These are phyloP conservation scores for Elsinoe perseae DNA, from an alignment of 2,329 filamentous ascomycete genomes.

Conservation along the genomic window DNA sequence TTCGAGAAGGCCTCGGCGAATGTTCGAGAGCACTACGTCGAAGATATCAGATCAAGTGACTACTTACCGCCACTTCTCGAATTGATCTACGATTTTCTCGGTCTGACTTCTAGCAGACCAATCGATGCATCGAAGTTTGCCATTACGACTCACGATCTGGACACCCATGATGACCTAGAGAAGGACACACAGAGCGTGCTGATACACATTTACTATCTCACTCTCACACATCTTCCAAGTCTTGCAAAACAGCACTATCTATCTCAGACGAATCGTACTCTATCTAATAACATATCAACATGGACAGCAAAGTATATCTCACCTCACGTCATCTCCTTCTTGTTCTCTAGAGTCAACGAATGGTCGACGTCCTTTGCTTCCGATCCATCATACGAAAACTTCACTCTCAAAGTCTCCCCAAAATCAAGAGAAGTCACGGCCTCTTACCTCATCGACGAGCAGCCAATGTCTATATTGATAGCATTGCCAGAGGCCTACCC, in stretches of 20 bases:
- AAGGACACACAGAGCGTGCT: constrained; percentile 75
- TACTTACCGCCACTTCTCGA: constrained; percentile 63
- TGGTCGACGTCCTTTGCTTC: constrained; percentile 49
- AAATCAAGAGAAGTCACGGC: constrained; percentile 70
- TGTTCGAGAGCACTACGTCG: constrained; percentile 71
- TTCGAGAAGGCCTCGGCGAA: constrained; percentile 59
- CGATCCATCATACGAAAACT: constrained; percentile 43
- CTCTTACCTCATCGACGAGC: constrained; percentile 81
- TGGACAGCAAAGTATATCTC: constrained; percentile 85
- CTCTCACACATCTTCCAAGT: constrained; percentile 66
- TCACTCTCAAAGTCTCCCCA: constrained; percentile 63
- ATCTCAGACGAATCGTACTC: constrained; percentile 69
- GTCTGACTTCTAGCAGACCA: constrained; percentile 65
- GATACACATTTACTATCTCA: constrained; percentile 77
- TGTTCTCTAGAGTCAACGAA: constrained; percentile 57
- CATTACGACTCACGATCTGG: constrained; percentile 54
- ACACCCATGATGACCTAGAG: constrained; percentile 52
- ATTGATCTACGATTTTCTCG: constrained; percentile 77
- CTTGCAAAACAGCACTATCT: constrained; percentile 81
- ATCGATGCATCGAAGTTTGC: constrained; percentile 65
- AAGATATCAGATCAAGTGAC: constrained; percentile 67
- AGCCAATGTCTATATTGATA: constrained; percentile 74
- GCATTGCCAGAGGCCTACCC: constrained; percentile 75
- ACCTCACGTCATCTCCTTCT: constrained; percentile 57
- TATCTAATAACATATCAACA: constrained; percentile 65